Evolutionary conservation across 768 basidiomycete genomes (phyloP).

Genomic region (Pleurotus salmoneostramineus): DNA sequence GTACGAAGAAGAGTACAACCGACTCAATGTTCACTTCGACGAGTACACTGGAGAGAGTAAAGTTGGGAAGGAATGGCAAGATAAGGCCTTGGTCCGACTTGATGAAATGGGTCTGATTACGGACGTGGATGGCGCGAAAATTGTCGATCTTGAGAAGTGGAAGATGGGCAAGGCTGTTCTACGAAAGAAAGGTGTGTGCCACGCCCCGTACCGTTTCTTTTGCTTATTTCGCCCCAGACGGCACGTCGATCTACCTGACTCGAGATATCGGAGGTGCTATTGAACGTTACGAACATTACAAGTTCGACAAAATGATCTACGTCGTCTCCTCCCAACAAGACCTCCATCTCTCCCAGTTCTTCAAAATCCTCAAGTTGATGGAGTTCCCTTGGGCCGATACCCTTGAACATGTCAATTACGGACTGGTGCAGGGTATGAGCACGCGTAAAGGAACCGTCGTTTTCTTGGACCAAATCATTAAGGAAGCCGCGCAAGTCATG

Average conservation of each 20-base stretch:
- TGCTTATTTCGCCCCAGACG: slow-evolving; percentile 46
- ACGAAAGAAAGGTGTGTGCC: slow-evolving; percentile 68
- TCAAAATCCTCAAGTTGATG: slow-evolving; percentile 92
- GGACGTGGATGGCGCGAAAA: slow-evolving; percentile 76
- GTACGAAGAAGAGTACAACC: slow-evolving; percentile 83
- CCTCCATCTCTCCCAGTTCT: slow-evolving; percentile 85
- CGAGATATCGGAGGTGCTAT: slow-evolving; percentile 94
- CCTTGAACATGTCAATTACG: slow-evolving; percentile 88
- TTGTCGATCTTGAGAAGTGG: slow-evolving; percentile 85
- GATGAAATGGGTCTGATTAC: slow-evolving; percentile 72
- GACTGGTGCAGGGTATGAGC: slow-evolving; percentile 93
- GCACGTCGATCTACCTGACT: slow-evolving; percentile 90
- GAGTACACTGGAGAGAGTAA: slow-evolving; percentile 88
- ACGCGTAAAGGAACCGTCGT: slow-evolving; percentile 91
- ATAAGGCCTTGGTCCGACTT: slow-evolving; percentile 63
- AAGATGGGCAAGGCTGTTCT: slow-evolving; percentile 91
- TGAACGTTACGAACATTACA: slow-evolving; percentile 89
- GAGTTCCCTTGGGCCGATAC: slow-evolving; percentile 80
- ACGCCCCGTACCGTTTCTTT: not conserved
- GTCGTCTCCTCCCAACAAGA: slow-evolving; percentile 88
- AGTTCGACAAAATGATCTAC: slow-evolving; percentile 88
- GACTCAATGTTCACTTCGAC: slow-evolving; percentile 89
- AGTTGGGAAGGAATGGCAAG: slow-evolving; percentile 71
- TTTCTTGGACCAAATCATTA: slow-evolving; percentile 90
- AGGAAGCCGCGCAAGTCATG: slow-evolving; percentile 87